Conservation (phyloP, 2,329 filamentous ascomycete genomes). For the Dactylellina sp. region DNA sequence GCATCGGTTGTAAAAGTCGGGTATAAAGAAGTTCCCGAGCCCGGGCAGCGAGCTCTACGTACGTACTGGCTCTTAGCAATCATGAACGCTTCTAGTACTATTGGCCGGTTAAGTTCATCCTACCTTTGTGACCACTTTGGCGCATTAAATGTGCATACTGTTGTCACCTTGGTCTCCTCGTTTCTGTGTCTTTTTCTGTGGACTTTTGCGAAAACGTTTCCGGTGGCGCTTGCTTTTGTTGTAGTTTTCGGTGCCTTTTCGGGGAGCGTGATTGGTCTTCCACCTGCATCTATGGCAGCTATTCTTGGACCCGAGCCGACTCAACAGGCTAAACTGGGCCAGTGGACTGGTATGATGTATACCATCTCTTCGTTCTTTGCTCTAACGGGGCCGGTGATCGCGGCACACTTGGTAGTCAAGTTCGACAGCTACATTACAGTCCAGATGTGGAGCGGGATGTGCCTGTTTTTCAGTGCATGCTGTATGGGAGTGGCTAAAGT, state of each 20-base stretch:
- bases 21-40: slow-evolving; percentile 30
- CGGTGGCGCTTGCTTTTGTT: slow-evolving; percentile 37
- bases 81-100: slow-evolving; percentile 54
- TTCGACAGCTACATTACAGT: slow-evolving; percentile 38
- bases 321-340: slow-evolving; percentile 44
- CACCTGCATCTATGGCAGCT: slow-evolving; percentile 48
- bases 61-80: slow-evolving; percentile 48
- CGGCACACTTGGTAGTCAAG: slow-evolving; percentile 40
- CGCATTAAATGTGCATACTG: slow-evolving; percentile 42
- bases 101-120: slow-evolving; percentile 51
- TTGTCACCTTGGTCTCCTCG: slow-evolving; percentile 40
- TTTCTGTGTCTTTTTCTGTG: slow-evolving; percentile 49
- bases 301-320: slow-evolving; percentile 32
- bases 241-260: slow-evolving; percentile 52
- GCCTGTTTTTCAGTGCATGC: slow-evolving; percentile 42
- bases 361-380: slow-evolving; percentile 51
- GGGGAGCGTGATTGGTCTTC: slow-evolving; percentile 50
- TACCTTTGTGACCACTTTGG: slow-evolving; percentile 53
- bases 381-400: slow-evolving; percentile 36
- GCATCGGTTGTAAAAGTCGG: slow-evolving; percentile 34
- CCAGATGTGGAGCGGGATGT: slow-evolving; percentile 45
- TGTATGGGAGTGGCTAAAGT: slow-evolving; percentile 39
- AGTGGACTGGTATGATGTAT: slow-evolving; percentile 56
- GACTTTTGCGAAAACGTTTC: slow-evolving; percentile 38
- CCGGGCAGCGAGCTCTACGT: slow-evolving; percentile 29